A percentile compares a stretch with the other conserved stretches of the same genome.
These are phyloP conservation scores for Punctularia strigosozonata DNA, from an alignment of 768 basidiomycete genomes.

Conservation along the genomic window DNA sequence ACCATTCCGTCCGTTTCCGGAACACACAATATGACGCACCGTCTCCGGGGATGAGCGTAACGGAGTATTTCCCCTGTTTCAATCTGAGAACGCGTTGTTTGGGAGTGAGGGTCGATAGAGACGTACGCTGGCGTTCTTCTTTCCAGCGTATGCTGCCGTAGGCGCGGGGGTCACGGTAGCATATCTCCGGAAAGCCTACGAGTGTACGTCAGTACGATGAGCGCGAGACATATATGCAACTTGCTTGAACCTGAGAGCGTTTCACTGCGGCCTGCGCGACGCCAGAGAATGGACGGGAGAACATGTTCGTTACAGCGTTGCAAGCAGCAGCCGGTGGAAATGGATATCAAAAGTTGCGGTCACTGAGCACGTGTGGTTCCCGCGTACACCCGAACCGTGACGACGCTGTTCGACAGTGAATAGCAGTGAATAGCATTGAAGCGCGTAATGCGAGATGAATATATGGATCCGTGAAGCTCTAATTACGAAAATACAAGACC, in stretches of 20 bases:
- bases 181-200: slow-evolving; percentile 46
- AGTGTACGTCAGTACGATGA: slow-evolving; percentile 5
- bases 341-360: slow-evolving; percentile 2
- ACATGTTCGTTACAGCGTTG: slow-evolving; percentile 46
- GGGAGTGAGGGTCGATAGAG: slow-evolving; percentile 1
- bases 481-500: no score
- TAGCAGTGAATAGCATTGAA: no score
- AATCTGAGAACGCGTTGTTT: slow-evolving; percentile 1
- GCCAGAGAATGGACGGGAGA: slow-evolving; percentile 45
- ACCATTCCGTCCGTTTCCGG: no score
- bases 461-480: no score
- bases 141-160: slow-evolving; percentile 82
- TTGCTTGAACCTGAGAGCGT: slow-evolving; percentile 38
- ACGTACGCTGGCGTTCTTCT: slow-evolving; percentile 80
- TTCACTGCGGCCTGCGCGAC: slow-evolving; percentile 40
- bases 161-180: slow-evolving; percentile 69
- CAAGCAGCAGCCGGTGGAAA: no score
- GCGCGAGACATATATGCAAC: slow-evolving; percentile 7
- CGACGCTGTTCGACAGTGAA: no score
- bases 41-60: slow-evolving; percentile 94
- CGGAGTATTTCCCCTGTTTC: slow-evolving; percentile 84
- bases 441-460: no score
- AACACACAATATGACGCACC: slow-evolving; percentile 42
- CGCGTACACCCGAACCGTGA: no score
- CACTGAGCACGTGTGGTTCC: no score